These are phyloP conservation scores for Alternaria brassicicola DNA, from an alignment of 2,329 filamentous ascomycete species.

Conservation along the genomic window DNA sequence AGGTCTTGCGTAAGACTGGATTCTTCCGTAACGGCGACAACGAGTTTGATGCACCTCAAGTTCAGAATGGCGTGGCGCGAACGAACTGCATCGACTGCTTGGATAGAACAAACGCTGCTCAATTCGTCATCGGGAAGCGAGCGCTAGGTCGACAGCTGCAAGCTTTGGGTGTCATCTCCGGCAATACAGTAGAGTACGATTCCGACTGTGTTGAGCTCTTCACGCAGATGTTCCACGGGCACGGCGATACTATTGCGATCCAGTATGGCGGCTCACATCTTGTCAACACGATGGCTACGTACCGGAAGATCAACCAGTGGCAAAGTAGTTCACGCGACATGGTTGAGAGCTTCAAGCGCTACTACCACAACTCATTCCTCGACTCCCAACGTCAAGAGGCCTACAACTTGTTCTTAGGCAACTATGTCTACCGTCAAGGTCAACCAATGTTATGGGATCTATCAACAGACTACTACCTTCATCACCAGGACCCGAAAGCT, in stretches of 20 bases:
- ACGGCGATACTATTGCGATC: slow-evolving; percentile 95
- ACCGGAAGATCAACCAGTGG: slow-evolving; percentile 99
- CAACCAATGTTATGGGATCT: slow-evolving; percentile 98
- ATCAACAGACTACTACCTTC: slow-evolving; percentile 92
- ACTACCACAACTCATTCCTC: slow-evolving; percentile 98
- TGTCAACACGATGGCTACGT: slow-evolving; percentile 99
- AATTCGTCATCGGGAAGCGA: slow-evolving; percentile 96
- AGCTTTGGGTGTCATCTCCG: slow-evolving; percentile 83
- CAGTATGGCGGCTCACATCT: slow-evolving; percentile 97
- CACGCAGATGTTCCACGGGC: slow-evolving; percentile 95
- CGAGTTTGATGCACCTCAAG: slow-evolving; percentile 65
- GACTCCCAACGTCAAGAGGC: slow-evolving; percentile 98
- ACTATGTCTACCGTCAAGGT: slow-evolving; percentile 86
- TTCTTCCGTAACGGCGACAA: slow-evolving; percentile 94
- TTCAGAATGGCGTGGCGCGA: slow-evolving; percentile 90
- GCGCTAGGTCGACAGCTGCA: slow-evolving; percentile 91
- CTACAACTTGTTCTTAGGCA: slow-evolving; percentile 95
- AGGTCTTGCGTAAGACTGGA: slow-evolving; percentile 81
- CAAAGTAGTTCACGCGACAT: slow-evolving; percentile 96
- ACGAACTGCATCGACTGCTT: slow-evolving; percentile 99
- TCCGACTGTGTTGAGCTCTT: slow-evolving; percentile 96
- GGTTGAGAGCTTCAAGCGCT: slow-evolving; percentile 98
- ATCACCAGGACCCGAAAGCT: slow-evolving; percentile 80
- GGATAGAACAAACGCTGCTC: slow-evolving; percentile 94
- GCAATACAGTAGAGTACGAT: slow-evolving; percentile 84